These are phyloP conservation scores for Exserohilum rostratum DNA, from an alignment of 2,329 filamentous ascomycete species.

Conservation along the genomic window DNA sequence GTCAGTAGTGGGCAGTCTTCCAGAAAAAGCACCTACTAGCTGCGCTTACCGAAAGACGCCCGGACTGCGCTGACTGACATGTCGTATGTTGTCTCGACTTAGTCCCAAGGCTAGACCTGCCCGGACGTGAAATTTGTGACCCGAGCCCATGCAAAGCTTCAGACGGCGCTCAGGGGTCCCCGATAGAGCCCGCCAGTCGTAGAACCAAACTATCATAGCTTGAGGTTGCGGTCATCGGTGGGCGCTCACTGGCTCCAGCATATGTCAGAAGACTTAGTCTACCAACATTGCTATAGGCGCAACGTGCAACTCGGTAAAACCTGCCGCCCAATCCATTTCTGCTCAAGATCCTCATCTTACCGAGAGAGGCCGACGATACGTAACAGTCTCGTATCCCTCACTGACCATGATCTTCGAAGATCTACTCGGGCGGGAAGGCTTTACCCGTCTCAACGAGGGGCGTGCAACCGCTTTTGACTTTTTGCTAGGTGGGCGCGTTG, in stretches of 20 bases:
- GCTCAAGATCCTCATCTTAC: background rate
- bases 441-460: background rate
- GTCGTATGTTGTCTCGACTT: too few relatives aligned
- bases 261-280: background rate
- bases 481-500: background rate
- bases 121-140: too few relatives aligned
- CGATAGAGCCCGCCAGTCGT: background rate
- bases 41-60: too few relatives aligned
- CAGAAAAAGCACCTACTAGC: too few relatives aligned
- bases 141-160: background rate
- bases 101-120: too few relatives aligned
- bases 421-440: background rate
- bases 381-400: background rate
- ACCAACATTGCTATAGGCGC: background rate
- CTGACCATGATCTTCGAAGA: constrained; percentile 4
- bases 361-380: background rate
- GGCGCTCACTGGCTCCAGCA: background rate
- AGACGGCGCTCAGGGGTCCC: background rate
- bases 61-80: too few relatives aligned
- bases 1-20: too few relatives aligned
- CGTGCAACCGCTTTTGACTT: constrained; percentile 6
- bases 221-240: background rate
- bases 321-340: background rate
- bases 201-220: background rate
- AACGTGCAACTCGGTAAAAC: background rate